phyloP scores from a whole-genome alignment of 73 alveolate species.

The Paramecium pentaurelia region DNA sequence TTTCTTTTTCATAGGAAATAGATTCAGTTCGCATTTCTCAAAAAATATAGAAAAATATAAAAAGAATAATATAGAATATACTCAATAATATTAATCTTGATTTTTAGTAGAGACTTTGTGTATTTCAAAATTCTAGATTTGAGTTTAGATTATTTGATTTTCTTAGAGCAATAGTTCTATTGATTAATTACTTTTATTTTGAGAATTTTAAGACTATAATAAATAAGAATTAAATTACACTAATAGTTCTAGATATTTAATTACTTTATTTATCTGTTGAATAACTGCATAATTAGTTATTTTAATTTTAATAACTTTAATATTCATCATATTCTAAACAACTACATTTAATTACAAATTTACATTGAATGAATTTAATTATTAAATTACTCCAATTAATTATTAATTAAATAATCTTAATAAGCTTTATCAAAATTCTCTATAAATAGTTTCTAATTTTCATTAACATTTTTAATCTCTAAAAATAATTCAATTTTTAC shows the following conservation, averaged over 20 bases:
- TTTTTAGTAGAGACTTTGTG: neutral
- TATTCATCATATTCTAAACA: constrained; percentile 22
- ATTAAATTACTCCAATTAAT: neutral
- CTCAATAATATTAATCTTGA: neutral
- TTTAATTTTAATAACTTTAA: neutral
- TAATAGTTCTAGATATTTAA: neutral
- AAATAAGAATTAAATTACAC: neutral
- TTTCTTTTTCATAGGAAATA: neutral
- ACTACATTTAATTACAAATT: neutral
- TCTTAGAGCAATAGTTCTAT: neutral
- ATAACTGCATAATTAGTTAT: neutral
- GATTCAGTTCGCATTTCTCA: neutral
- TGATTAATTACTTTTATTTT: neutral
- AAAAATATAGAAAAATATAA: neutral
- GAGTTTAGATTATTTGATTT: neutral
- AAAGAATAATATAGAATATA: neutral
- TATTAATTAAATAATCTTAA: neutral
- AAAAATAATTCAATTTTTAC: neutral
- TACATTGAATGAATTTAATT: neutral
- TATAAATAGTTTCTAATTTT: neutral
- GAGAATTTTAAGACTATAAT: neutral
- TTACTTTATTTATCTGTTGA: neutral
- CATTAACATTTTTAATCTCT: neutral
- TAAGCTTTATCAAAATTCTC: neutral
- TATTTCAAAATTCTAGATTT: neutral